Evolutionary conservation across 1,284 basidiomycete genomes (phyloP).

Genomic region (Entoloma clypeatum): DNA sequence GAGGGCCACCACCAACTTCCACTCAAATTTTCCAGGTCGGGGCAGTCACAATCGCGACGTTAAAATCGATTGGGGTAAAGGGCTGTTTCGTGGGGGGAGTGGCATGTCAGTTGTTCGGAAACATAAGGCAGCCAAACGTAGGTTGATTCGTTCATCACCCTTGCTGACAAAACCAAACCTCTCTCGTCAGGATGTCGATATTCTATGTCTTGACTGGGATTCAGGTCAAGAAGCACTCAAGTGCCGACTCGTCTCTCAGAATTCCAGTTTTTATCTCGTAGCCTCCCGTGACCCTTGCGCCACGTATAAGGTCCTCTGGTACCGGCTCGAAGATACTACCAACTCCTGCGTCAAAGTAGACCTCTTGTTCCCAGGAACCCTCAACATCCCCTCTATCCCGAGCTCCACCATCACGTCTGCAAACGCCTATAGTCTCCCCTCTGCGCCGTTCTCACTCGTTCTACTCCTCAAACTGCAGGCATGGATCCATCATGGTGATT

Average conservation of each 20-base stretch:
- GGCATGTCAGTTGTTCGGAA: too few relatives aligned
- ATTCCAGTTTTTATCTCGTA: constrained; percentile 35
- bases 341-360: constrained; percentile 35
- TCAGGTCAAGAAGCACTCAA: constrained; percentile 36
- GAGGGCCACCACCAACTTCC: too few relatives aligned
- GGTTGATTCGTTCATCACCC: too few relatives aligned
- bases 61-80: too few relatives aligned
- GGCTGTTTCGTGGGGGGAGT: too few relatives aligned
- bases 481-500: constrained; percentile 38
- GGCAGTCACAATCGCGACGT: too few relatives aligned
- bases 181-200: constrained; percentile 47
- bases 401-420: constrained; percentile 20
- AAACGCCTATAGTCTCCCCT: constrained; percentile 27
- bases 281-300: constrained; percentile 33
- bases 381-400: constrained; percentile 38
- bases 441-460: constrained; percentile 38
- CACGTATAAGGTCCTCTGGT: constrained; percentile 42
- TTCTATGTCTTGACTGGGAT: constrained; percentile 34
- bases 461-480: constrained; percentile 44
- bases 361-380: constrained; percentile 37
- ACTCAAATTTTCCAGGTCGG: too few relatives aligned
- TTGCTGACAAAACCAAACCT: too few relatives aligned
- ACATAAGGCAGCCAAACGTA: too few relatives aligned
- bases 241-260: constrained; percentile 25
- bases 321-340: constrained; percentile 23